phyloP scores from a whole-genome alignment of 768 basidiomycete species.

The Pholiota molesta region DNA sequence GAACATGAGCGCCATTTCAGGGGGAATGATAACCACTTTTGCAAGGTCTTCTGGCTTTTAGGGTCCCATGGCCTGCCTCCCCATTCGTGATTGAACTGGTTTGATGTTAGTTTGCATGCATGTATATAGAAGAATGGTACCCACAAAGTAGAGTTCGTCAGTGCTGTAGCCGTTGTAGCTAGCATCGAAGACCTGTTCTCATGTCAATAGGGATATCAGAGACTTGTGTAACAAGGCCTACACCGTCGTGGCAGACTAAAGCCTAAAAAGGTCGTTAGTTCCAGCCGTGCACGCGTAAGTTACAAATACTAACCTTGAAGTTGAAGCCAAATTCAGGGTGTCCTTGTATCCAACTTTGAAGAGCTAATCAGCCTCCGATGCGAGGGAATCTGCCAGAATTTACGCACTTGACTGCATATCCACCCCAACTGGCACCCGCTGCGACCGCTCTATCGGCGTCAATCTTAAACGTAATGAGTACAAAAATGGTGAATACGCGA shows the following conservation, averaged over 20 bases:
- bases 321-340: constrained; percentile 86
- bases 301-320: constrained; percentile 61
- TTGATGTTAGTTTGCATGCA: neutral
- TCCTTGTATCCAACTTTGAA: constrained; percentile 87
- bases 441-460: constrained; percentile 71
- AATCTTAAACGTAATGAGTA: constrained; percentile 43
- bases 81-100: constrained; percentile 86
- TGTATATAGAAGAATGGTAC: constrained; percentile 23
- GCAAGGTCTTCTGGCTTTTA: constrained; percentile 52
- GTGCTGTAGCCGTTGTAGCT: constrained; percentile 85
- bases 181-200: constrained; percentile 68
- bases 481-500: neutral
- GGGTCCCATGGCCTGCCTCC: constrained; percentile 80
- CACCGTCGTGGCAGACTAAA: constrained; percentile 90
- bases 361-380: neutral
- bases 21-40: constrained; percentile 48
- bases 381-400: neutral
- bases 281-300: neutral
- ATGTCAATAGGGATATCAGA: neutral
- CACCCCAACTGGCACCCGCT: constrained; percentile 86
- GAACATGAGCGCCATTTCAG: neutral
- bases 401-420: constrained; percentile 83
- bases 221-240: constrained; percentile 29
- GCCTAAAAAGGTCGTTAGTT: constrained; percentile 40
- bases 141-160: constrained; percentile 89